Conservation (phyloP, 352 stramenopile genomes). For the Phytopythium litorale region DNA sequence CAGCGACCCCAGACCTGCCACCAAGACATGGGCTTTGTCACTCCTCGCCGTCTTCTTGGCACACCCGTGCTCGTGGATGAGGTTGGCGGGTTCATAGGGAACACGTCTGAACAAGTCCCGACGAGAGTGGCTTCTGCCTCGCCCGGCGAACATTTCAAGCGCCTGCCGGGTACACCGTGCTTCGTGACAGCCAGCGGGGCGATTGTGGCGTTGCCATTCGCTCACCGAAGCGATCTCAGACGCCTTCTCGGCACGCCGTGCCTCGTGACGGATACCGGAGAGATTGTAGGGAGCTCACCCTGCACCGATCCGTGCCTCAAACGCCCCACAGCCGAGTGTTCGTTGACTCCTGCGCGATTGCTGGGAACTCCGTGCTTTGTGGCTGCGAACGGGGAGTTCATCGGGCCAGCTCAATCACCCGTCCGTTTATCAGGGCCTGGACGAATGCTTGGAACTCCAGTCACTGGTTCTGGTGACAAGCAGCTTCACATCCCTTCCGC, state of each 20-base stretch:
- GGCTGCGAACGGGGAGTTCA: not conserved
- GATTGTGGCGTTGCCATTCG: not conserved
- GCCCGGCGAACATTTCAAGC: not conserved
- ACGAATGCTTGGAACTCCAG: not conserved
- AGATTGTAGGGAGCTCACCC: not conserved
- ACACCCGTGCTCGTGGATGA: not conserved
- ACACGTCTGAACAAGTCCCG: too few species aligned
- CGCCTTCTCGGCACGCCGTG: not conserved
- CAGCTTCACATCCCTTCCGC: not conserved
- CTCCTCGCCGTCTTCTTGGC: not conserved
- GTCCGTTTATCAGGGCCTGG: not conserved
- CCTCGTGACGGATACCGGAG: not conserved
- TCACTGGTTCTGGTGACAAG: not conserved
- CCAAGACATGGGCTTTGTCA: not conserved
- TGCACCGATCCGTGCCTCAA: not conserved
- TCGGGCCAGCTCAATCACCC: not conserved
- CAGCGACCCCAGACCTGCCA: not conserved
- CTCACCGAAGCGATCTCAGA: not conserved
- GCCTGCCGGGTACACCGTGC: not conserved
- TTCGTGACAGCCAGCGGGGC: not conserved
- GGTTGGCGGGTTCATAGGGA: not conserved
- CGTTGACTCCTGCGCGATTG: not conserved
- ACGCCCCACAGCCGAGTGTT: not conserved
- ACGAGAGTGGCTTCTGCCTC: not conserved
- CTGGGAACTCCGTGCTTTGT: slow-evolving; percentile 2